Percentiles rank a stretch among this genome's conserved stretches.
Evolutionary conservation across 306 rosid species (phyloP).

Genomic region (Quercus glauca): DNA sequence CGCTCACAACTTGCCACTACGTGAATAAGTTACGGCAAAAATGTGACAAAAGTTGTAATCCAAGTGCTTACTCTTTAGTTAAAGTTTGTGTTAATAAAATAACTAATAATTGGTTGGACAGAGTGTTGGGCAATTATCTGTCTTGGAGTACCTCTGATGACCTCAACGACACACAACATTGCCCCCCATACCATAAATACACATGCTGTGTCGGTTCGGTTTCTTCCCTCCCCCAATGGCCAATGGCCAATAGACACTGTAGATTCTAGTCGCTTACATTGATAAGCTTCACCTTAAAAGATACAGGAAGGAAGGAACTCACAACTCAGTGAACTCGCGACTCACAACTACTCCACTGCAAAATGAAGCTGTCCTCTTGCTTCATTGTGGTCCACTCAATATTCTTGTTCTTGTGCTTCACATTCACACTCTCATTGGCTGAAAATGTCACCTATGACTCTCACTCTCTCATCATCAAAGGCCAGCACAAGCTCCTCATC

Average conservation of each 20-base stretch:
- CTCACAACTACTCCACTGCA: background rate
- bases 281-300: no score
- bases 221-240: no score
- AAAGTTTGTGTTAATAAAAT: no score
- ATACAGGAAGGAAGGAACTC: no score
- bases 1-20: fast-evolving
- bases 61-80: fast-evolving
- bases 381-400: background rate
- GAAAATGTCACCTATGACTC: slow-evolving; percentile 74
- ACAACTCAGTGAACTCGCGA: no score
- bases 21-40: fast-evolving
- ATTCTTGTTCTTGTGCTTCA: slow-evolving; percentile 7
- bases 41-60: fast-evolving
- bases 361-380: slow-evolving; percentile 25
- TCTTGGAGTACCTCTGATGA: background rate
- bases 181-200: background rate
- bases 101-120: background rate
- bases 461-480: slow-evolving; percentile 76
- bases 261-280: no score
- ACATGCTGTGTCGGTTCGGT: no score
- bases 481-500: slow-evolving; percentile 75
- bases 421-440: slow-evolving; percentile 6
- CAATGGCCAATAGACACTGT: no score
- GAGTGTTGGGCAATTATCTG: background rate
- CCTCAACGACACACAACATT: background rate